phyloP scores from a whole-genome alignment of 2,329 filamentous ascomycete genomes.

The Colletotrichum sp. region DNA sequence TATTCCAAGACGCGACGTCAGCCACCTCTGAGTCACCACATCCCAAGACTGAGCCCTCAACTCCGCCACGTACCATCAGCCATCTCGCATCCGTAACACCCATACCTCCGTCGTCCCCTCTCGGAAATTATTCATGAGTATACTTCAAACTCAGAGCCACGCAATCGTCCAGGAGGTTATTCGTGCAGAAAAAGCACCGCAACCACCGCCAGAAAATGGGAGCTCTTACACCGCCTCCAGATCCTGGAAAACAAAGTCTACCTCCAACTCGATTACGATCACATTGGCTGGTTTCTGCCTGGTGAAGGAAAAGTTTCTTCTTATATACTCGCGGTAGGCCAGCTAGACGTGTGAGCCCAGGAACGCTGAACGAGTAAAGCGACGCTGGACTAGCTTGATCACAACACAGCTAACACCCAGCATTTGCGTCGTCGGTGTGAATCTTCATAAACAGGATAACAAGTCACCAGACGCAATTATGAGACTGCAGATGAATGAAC shows the following conservation, averaged over 20 bases:
- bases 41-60: no score
- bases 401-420: background rate
- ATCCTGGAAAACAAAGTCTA: no score
- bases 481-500: background rate
- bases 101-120: rapidly evolving
- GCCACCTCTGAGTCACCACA: no score
- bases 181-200: background rate
- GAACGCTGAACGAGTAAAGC: no score
- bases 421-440: background rate
- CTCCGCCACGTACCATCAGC: no score
- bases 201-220: no score
- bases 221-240: no score
- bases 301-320: background rate
- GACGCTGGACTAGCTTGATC: background rate
- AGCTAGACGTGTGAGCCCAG: background rate
- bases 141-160: background rate
- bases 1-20: no score
- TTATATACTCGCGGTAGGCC: background rate
- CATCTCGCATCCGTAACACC: rapidly evolving
- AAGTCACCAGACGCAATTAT: background rate
- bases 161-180: background rate
- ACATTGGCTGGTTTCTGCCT: background rate
- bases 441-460: rapidly evolving
- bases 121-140: background rate
- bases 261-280: no score